phyloP scores from a whole-genome alignment of 1,284 basidiomycete genomes.

The Afroboletus lepidellus region DNA sequence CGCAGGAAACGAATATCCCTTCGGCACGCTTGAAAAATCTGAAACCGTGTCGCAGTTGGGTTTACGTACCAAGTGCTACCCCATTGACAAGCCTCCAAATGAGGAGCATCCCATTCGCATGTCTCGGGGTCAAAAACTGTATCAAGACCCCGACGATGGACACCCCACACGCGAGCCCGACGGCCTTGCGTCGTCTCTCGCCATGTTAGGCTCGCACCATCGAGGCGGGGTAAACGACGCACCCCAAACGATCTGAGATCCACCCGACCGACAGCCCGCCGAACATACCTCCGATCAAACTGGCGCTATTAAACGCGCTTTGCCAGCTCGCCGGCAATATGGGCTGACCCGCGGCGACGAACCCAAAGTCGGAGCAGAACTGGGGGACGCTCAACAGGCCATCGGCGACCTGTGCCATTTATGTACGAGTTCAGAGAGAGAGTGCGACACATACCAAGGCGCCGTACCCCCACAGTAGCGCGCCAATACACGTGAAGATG shows the following conservation, averaged over 20 bases:
- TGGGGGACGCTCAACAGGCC: conserved; percentile 27
- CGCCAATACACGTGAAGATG: conserved; percentile 28
- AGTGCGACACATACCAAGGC: conserved; percentile 19
- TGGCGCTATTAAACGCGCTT: conserved; percentile 30
- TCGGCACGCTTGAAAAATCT: too few relatives aligned
- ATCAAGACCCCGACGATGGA: conserved; percentile 28
- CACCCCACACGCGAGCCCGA: conserved; percentile 22
- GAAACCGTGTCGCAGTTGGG: too few relatives aligned
- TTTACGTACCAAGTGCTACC: conserved; percentile 26
- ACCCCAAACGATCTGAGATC: conserved; percentile 28
- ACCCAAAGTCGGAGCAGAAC: conserved; percentile 32
- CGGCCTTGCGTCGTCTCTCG: conserved; percentile 24
- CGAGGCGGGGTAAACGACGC: background rate
- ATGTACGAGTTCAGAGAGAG: background rate
- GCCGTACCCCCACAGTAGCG: conserved; percentile 33
- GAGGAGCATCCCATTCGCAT: conserved; percentile 29
- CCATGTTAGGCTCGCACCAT: background rate
- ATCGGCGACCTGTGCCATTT: conserved; percentile 19
- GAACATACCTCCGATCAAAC: conserved; percentile 29
- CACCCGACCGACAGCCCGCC: conserved; percentile 29
- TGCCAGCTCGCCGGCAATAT: conserved; percentile 31
- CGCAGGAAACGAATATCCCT: too few relatives aligned
- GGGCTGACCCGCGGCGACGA: conserved; percentile 1
- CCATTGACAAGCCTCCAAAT: conserved; percentile 30
- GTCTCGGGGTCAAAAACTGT: conserved; percentile 26